A percentile compares a stretch with the other conserved stretches of the same genome.
These are phyloP conservation scores for Cymodocea nodosa DNA, from an alignment of 116 monocot genomes.

Conservation along the genomic window DNA sequence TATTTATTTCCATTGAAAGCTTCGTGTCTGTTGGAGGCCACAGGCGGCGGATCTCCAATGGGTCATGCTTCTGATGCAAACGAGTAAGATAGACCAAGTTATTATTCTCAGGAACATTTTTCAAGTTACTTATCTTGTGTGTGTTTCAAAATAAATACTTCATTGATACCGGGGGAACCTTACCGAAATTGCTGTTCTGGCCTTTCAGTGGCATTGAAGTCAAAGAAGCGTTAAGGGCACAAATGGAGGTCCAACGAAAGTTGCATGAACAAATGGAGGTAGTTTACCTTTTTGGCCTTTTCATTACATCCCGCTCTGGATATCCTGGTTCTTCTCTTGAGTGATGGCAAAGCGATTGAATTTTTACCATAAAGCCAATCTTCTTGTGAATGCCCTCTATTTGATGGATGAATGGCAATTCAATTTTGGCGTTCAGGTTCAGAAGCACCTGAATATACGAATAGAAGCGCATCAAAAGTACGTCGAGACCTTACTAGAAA, in stretches of 20 bases:
- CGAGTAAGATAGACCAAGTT: slow-evolving; percentile 48
- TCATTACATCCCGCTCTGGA: neutral
- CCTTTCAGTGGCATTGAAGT: slow-evolving; percentile 65
- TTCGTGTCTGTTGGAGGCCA: slow-evolving; percentile 51
- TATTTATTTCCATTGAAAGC: slow-evolving; percentile 11
- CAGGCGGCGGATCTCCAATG: slow-evolving; percentile 54
- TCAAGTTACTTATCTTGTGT: neutral
- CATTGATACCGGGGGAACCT: neutral
- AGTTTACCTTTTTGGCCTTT: neutral
- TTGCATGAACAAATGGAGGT: slow-evolving; percentile 93
- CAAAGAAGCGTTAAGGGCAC: slow-evolving; percentile 83
- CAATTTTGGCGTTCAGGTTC: slow-evolving; percentile 26
- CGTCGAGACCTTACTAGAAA: slow-evolving; percentile 36
- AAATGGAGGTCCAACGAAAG: slow-evolving; percentile 93
- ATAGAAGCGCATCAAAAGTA: slow-evolving; percentile 12
- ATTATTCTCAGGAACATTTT: neutral
- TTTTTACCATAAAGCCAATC: no score
- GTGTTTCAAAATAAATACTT: neutral
- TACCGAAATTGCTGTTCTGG: neutral
- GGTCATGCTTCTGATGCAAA: slow-evolving; percentile 60
- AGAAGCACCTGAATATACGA: slow-evolving; percentile 59
- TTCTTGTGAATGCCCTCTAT: no score
- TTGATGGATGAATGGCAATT: no score
- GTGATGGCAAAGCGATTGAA: neutral
- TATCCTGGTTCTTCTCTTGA: no score